Evolutionary conservation across 2,329 filamentous ascomycete genomes (phyloP).

Genomic region (Aureobasidium mangrovei): DNA sequence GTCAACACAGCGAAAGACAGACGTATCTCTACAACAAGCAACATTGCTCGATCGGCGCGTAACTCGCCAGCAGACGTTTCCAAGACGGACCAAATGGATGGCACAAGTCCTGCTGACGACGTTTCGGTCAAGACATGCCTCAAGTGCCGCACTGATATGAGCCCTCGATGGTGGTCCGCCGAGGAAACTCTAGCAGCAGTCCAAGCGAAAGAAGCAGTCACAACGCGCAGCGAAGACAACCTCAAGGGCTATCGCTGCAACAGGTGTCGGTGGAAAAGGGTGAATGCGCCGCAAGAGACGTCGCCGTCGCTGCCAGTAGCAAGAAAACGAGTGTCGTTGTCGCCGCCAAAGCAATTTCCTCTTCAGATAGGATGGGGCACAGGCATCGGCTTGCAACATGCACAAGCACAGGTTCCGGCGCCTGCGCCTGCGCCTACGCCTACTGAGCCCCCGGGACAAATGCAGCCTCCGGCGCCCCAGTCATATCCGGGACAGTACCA

Average conservation of each 20-base stretch:
- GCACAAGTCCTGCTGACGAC: conserved; percentile 25
- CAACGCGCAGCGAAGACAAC: conserved; percentile 3
- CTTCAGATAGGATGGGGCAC: conserved; percentile 17
- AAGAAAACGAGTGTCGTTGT: conserved; percentile 17
- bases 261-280: conserved; percentile 40
- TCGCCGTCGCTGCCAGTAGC: conserved; percentile 5
- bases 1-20: conserved; percentile 25
- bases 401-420: not conserved
- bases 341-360: conserved; percentile 22
- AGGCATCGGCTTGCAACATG: not conserved
- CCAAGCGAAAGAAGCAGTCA: not conserved
- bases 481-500: conserved; percentile 18
- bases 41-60: conserved; percentile 25
- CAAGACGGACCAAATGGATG: conserved; percentile 23
- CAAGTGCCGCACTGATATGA: conserved; percentile 53
- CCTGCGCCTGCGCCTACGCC: conserved; percentile 19
- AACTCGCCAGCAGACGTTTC: conserved; percentile 25
- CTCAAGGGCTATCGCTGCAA: conserved; percentile 34
- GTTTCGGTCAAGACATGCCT: conserved; percentile 31
- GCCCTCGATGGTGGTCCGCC: conserved; percentile 48
- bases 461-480: conserved; percentile 15
- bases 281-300: conserved; percentile 30
- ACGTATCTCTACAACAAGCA: conserved; percentile 32
- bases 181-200: conserved; percentile 4
- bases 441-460: conserved; percentile 11